Percentiles rank a stretch among this genome's conserved stretches.
Evolutionary conservation across 2,329 filamentous ascomycete species (phyloP).

Genomic region (Paecilomyces dactylethromorphus): DNA sequence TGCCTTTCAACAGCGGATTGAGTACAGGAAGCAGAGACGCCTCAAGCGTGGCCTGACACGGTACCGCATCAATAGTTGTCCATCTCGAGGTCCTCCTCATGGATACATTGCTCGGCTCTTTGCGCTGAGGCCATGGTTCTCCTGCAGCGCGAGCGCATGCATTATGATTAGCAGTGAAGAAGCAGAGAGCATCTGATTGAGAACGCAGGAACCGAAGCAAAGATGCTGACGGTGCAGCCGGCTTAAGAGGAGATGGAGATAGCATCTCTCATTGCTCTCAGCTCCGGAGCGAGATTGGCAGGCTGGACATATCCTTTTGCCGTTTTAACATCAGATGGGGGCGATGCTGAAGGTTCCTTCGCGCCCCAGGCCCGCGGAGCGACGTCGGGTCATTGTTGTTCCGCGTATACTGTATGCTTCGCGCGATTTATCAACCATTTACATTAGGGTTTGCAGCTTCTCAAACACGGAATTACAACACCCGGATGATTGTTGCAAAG

Average conservation of each 20-base stretch:
- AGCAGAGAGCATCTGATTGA: constrained; percentile 57
- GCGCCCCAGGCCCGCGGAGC: neutral
- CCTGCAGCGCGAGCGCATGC: constrained; percentile 12
- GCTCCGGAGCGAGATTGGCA: neutral
- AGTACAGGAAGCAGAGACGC: constrained; percentile 22
- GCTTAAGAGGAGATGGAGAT: constrained; percentile 25
- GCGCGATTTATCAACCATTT: neutral
- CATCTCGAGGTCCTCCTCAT: constrained; percentile 15
- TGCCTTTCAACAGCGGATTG: constrained; percentile 5
- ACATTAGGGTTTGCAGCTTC: constrained; percentile 1
- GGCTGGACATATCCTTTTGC: constrained; percentile 1
- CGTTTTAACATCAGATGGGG: constrained; percentile 1
- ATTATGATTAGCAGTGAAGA: constrained; percentile 40
- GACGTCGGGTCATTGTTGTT: constrained; percentile 4
- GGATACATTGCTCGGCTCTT: constrained; percentile 8
- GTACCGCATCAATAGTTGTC: constrained; percentile 11
- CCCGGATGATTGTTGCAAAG: no score
- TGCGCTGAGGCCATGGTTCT: neutral
- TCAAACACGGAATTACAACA: no score
- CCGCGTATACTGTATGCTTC: neutral
- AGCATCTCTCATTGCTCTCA: constrained; percentile 30
- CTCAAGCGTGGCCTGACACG: constrained; percentile 18
- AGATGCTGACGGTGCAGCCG: constrained; percentile 44
- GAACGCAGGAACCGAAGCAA: constrained; percentile 67
- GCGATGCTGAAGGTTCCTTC: neutral